Conservation (phyloP, 495 filamentous ascomycete species). For the Penicillium ochrochloron region DNA sequence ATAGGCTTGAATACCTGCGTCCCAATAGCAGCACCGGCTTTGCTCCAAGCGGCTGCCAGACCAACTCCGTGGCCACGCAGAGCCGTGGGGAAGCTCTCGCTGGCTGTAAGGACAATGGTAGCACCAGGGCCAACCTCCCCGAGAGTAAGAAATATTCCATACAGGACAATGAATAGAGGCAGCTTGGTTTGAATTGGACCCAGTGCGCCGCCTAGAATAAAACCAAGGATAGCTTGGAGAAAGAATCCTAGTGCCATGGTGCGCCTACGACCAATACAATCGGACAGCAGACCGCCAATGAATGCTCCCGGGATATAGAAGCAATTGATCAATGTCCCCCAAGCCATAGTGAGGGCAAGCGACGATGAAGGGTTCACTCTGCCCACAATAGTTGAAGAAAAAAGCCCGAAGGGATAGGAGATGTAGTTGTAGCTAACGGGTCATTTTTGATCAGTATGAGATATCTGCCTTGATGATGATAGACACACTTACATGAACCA, state of each 20-base stretch:
- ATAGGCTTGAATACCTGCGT: constrained; percentile 64
- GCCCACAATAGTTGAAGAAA: constrained; percentile 45
- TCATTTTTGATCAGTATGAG: background rate
- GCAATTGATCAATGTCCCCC: constrained; percentile 78
- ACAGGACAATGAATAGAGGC: constrained; percentile 71
- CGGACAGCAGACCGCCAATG: constrained; percentile 67
- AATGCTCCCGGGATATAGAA: constrained; percentile 82
- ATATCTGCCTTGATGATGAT: background rate
- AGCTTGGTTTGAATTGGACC: constrained; percentile 58
- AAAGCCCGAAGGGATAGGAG: constrained; percentile 44
- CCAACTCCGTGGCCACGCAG: constrained; percentile 83
- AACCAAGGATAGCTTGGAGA: constrained; percentile 69
- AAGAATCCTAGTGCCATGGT: constrained; percentile 64
- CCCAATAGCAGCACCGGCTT: constrained; percentile 82
- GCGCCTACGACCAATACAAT: constrained; percentile 68
- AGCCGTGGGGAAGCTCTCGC: constrained; percentile 71
- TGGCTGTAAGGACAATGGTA: constrained; percentile 70
- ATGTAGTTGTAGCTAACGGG: constrained; percentile 45
- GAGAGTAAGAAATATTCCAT: constrained; percentile 70
- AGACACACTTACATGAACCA: constrained; percentile 41
- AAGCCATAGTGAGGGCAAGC: constrained; percentile 66
- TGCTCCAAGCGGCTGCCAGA: constrained; percentile 75
- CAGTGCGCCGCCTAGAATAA: constrained; percentile 72
- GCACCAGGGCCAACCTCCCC: constrained; percentile 81
- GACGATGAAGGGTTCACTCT: constrained; percentile 46